These are phyloP conservation scores for Geotrichum bryndzae DNA, from an alignment of 1,139 yeast species.

Conservation along the genomic window DNA sequence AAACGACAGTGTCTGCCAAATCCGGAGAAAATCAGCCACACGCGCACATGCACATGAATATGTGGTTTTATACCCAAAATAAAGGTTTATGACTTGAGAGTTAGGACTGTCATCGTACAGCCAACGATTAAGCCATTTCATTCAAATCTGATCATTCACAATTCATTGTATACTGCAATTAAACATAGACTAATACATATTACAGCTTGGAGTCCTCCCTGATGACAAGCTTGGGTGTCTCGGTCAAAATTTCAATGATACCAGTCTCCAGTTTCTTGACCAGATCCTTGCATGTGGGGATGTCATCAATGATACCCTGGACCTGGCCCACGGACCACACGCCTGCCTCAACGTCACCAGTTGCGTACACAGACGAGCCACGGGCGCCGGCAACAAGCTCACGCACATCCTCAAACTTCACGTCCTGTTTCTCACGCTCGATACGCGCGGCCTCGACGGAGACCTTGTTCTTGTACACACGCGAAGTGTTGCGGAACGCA, in stretches of 20 bases:
- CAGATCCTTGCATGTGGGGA: conserved; percentile 32
- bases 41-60: too few relatives aligned
- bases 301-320: conserved; percentile 31
- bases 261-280: conserved; percentile 28
- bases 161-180: not conserved
- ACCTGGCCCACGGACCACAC: conserved; percentile 36
- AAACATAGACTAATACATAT: not conserved
- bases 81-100: too few relatives aligned
- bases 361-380: conserved; percentile 31
- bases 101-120: too few relatives aligned
- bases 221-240: conserved; percentile 5
- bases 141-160: not conserved
- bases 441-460: conserved; percentile 30
- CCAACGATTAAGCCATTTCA: not conserved
- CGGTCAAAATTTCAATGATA: conserved; percentile 19
- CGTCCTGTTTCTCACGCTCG: conserved; percentile 26
- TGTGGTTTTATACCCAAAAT: too few relatives aligned
- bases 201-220: conserved; percentile 11
- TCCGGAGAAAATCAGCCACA: too few relatives aligned
- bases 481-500: conserved; percentile 32
- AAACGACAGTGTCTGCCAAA: too few relatives aligned
- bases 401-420: conserved; percentile 29
- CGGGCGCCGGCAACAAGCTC: conserved; percentile 32
- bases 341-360: conserved; percentile 33
- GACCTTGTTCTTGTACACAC: conserved; percentile 33